Conservation (phyloP, 1,284 basidiomycete species). For the Tilletia indica region DNA sequence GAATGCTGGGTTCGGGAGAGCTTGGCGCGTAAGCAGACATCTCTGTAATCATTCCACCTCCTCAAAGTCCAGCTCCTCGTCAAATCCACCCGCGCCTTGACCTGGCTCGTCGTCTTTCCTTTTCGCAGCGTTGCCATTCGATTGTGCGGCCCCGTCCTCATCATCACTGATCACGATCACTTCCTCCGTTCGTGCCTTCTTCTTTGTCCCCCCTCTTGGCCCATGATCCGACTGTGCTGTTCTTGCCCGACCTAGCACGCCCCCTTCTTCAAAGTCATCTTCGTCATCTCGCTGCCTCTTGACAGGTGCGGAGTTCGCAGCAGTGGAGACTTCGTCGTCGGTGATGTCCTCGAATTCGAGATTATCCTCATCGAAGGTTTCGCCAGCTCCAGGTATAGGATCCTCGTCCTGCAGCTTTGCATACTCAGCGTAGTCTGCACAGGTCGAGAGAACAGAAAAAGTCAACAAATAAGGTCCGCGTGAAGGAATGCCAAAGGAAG, state of each 20-base stretch:
- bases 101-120: neutral
- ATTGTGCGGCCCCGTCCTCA: neutral
- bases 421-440: constrained; percentile 46
- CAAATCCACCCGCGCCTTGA: neutral
- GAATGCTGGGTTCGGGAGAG: neutral
- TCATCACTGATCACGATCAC: constrained; percentile 11
- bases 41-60: constrained; percentile 27
- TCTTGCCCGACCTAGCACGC: neutral
- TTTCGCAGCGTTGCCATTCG: neutral
- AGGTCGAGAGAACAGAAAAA: neutral
- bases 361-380: constrained; percentile 12
- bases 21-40: neutral
- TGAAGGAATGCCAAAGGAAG: neutral
- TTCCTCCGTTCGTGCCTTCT: neutral
- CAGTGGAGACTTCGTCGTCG: constrained; percentile 11
- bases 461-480: neutral
- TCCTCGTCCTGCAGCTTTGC: constrained; percentile 39
- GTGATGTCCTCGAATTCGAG: constrained; percentile 18
- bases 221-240: neutral
- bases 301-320: neutral
- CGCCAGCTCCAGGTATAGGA: constrained; percentile 1
- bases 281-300: constrained; percentile 9
- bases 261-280: neutral
- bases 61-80: constrained; percentile 33
- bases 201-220: neutral